A percentile compares a stretch with the other conserved stretches of the same genome.
Evolutionary conservation across 208 protist genomes (phyloP).

Genomic region (Endotrypanum monterogeii): DNA sequence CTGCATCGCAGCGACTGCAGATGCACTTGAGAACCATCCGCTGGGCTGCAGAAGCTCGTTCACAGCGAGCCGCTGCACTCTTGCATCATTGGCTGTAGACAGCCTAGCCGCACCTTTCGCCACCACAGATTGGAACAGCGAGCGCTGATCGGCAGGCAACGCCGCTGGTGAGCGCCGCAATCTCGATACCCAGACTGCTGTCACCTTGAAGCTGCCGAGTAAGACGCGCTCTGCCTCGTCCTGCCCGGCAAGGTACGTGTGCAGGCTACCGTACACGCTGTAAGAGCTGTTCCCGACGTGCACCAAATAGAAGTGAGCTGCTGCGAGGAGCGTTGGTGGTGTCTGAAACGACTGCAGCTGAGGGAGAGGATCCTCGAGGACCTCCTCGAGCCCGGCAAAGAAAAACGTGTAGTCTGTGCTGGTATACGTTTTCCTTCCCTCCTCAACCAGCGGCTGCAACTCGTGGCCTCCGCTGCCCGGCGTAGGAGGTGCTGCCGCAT

Average conservation of each 20-base stretch:
- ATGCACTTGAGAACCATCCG: conserved; percentile 19
- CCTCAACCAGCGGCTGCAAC: conserved; percentile 4
- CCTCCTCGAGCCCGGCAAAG: conserved; percentile 57
- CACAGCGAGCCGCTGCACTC: conserved; percentile 14
- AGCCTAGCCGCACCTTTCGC: background rate
- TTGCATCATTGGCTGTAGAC: background rate
- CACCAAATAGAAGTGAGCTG: conserved; percentile 35
- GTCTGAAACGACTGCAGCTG: conserved; percentile 36
- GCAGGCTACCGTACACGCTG: conserved; percentile 46
- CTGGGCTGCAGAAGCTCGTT: conserved; percentile 15
- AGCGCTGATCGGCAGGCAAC: conserved; percentile 12
- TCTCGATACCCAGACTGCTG: conserved; percentile 61
- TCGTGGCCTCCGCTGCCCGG: conserved; percentile 8
- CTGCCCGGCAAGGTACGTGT: conserved; percentile 42
- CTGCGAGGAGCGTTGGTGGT: conserved; percentile 44
- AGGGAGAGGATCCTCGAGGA: conserved; percentile 27
- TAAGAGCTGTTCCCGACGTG: conserved; percentile 65
- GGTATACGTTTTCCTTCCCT: conserved; percentile 27
- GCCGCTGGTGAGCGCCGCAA: conserved; percentile 30
- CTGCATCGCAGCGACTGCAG: conserved; percentile 2
- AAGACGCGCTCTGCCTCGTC: conserved; percentile 24
- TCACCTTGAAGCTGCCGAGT: conserved; percentile 60
- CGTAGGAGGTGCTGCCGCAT: conserved; percentile 25
- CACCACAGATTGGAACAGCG: conserved; percentile 4
- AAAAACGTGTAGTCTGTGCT: conserved; percentile 48